A percentile compares a stretch with the other conserved stretches of the same genome.
Evolutionary conservation across 108 stramenopile species (phyloP).

Genomic region (Nitzschia putrida): DNA sequence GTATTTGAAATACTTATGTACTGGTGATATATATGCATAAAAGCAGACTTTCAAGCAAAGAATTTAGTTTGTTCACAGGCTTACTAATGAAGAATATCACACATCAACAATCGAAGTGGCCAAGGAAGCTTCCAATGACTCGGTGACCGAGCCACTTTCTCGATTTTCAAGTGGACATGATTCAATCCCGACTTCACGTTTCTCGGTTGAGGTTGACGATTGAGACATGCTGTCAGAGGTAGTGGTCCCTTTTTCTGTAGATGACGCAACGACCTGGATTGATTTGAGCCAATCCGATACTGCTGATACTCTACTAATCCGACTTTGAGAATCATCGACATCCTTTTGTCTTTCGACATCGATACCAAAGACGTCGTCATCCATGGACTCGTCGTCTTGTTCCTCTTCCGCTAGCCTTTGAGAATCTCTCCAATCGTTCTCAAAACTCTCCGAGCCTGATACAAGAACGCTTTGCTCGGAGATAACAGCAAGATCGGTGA

Average conservation of each 20-base stretch:
- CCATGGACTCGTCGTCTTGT: slow-evolving; percentile 12
- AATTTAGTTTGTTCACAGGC: too few species aligned
- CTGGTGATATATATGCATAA: too few species aligned
- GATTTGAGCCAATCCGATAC: slow-evolving; percentile 53
- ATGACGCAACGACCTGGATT: slow-evolving; percentile 37
- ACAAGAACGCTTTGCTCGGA: background rate
- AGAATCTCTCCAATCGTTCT: slow-evolving; percentile 23
- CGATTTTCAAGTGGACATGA: background rate
- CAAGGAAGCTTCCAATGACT: slow-evolving; percentile 32
- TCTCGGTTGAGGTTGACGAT: slow-evolving; percentile 19
- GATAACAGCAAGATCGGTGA: slow-evolving; percentile 1
- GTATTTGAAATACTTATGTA: too few species aligned
- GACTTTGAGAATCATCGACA: slow-evolving; percentile 21
- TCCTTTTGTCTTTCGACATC: slow-evolving; percentile 16
- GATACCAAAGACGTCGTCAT: slow-evolving; percentile 32
- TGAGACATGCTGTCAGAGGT: slow-evolving; percentile 11
- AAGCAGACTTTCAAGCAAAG: too few species aligned
- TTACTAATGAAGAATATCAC: background rate
- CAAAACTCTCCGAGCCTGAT: slow-evolving; percentile 10
- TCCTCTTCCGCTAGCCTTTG: slow-evolving; percentile 28
- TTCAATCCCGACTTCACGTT: background rate
- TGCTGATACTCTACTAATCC: slow-evolving; percentile 20
- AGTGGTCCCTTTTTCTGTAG: background rate
- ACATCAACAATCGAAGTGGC: slow-evolving; percentile 30
- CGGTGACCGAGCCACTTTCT: slow-evolving; percentile 14